Base-by-base conservation (phyloP, 2,329 filamentous ascomycete species). In the Stachybotrys chartarum region DNA sequence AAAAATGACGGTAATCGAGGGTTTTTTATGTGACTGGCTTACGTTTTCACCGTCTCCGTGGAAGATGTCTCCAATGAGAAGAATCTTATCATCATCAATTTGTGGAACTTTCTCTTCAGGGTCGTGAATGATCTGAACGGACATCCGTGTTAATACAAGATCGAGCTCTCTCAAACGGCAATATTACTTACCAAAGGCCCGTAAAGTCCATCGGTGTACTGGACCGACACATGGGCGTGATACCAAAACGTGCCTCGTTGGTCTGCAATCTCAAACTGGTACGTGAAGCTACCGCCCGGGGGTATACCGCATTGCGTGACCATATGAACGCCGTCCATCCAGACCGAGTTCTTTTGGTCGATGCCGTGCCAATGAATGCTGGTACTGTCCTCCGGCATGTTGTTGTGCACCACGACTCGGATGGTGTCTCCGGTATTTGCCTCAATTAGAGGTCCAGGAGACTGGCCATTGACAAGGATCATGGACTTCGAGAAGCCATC, bases 361-460 rank as follows among this genome's bases (percentile, higher is more conserved):
- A 78, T 72, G 0, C 76, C 75, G 54, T 78, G 76, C 72, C 74
- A 78, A 61, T 78, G 75, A 24, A 78, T 68, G 1, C 68, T 57
- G 0, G 74, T 74, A 32, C 74, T 49, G 2, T 32, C 74, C 72
- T 59, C 81, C 1, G 54, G 54, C 51, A 89, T 80, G 48, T 81
- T 78, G 69, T 91, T 91, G 69, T 83, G 77, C 56, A 90, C 78
- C 39, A 81, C 81, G 44, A 88, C 78, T 46, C 84, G 68, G 50
- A 81, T 71, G n/a, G 67, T 73, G 59, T 83, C 79, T 24, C 79
- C 80, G 76, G 77, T 82, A 66, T 81, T 74, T 7, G 77, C 82
- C 51, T 76, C 74, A 44, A 89, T 79, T 6, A 76, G 73, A 1
- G 85, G 86, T 0, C 85, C 85, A 0, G 85, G 85, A 56, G 79